Conservation (phyloP, 495 filamentous ascomycete genomes). For the Penicillium canescens region DNA sequence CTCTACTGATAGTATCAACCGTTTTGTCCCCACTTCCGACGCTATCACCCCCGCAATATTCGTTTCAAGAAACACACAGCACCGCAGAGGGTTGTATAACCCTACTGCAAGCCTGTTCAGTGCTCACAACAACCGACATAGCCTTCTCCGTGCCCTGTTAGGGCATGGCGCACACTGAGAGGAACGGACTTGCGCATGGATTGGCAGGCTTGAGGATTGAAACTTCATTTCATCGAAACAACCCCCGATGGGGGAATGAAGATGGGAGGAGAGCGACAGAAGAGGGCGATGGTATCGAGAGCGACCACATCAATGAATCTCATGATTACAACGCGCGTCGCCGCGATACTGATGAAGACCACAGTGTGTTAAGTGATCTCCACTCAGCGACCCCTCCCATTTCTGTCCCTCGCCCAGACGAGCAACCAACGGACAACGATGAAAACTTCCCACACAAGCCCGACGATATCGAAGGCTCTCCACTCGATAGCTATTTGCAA, state of each 20-base stretch:
- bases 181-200: constrained; percentile 18
- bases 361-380: constrained; percentile 45
- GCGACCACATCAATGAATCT: constrained; percentile 44
- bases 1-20: background rate
- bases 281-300: constrained; percentile 44
- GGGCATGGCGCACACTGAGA: constrained; percentile 46
- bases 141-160: constrained; percentile 23
- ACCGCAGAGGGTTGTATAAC: constrained; percentile 26
- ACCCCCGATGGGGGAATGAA: constrained; percentile 27
- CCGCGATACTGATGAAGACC: constrained; percentile 49
- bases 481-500: constrained; percentile 45
- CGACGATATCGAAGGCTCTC: constrained; percentile 40
- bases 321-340: constrained; percentile 40
- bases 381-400: constrained; percentile 50
- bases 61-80: constrained; percentile 1
- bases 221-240: constrained; percentile 37
- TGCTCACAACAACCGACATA: constrained; percentile 15
- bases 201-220: constrained; percentile 45
- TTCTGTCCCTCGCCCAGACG: constrained; percentile 44
- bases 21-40: constrained; percentile 19
- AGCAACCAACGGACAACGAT: constrained; percentile 23
- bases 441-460: constrained; percentile 42
- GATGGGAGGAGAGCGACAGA: constrained; percentile 25
- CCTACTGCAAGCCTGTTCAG: constrained; percentile 24
- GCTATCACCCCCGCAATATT: constrained; percentile 24